These are phyloP conservation scores for Neobulgaria alba DNA, from an alignment of 2,329 filamentous ascomycete genomes.

Conservation along the genomic window DNA sequence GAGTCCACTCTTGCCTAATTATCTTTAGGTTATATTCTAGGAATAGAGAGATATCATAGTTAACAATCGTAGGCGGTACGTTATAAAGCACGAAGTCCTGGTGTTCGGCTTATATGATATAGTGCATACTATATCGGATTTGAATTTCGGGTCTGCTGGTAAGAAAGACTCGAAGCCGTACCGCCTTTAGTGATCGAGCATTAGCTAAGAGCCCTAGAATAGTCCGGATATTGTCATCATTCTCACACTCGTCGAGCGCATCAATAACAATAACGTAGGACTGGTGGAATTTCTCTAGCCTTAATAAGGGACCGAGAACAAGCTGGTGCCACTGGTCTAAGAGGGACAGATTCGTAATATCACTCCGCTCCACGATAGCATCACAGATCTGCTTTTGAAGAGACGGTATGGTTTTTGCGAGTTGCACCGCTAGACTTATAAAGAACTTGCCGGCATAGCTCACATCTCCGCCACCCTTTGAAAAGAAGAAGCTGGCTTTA, in stretches of 20 bases:
- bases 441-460: constrained; percentile 27
- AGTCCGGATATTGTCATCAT: constrained; percentile 11
- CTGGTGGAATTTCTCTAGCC: constrained; percentile 3
- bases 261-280: constrained; percentile 23
- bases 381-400: constrained; percentile 9
- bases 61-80: constrained; percentile 16
- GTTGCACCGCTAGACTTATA: constrained; percentile 25
- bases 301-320: constrained; percentile 33
- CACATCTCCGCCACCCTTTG: constrained; percentile 17
- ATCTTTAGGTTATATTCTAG: constrained; percentile 10
- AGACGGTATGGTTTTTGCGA: constrained; percentile 15
- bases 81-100: constrained; percentile 21
- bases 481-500: constrained; percentile 29
- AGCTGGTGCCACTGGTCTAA: constrained; percentile 37
- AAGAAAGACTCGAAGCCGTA: constrained; percentile 21
- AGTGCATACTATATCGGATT: constrained; percentile 17
- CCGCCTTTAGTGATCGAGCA: constrained; percentile 6
- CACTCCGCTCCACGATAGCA: constrained; percentile 7
- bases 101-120: constrained; percentile 10
- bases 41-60: constrained; percentile 24
- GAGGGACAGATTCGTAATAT: constrained; percentile 22
- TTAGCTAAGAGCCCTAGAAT: constrained; percentile 21
- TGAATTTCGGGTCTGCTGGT: constrained; percentile 26
- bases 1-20: constrained; percentile 3
- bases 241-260: constrained; percentile 27